A percentile compares a stretch with the other conserved stretches of the same genome.
Conservation (phyloP, 768 basidiomycete species). For the Exidia glandulosa region DNA sequence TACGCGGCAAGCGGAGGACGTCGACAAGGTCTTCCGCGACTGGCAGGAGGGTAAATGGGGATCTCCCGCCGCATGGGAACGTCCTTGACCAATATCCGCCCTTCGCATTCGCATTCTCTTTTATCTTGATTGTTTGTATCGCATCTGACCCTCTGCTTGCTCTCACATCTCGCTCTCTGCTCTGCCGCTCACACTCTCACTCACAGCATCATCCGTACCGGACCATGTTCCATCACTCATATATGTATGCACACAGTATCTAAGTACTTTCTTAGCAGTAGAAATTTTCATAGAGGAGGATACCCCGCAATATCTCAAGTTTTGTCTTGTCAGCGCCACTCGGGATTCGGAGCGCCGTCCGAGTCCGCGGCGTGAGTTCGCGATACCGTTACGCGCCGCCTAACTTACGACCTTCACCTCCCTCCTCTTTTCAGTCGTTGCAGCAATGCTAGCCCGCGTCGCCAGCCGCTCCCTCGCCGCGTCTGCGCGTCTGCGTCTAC, state of each 20-base stretch:
- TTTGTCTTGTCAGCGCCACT: too few relatives aligned
- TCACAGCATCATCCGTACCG: too few relatives aligned
- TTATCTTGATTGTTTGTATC: neutral
- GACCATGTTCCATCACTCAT: neutral
- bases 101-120: neutral
- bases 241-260: neutral
- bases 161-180: neutral
- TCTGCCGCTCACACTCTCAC: neutral
- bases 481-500: neutral
- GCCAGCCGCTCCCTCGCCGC: neutral
- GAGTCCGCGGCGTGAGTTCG: too few relatives aligned
- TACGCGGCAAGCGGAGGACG: neutral
- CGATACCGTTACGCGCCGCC: neutral
- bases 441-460: neutral
- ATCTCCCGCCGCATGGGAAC: constrained; percentile 6
- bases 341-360: too few relatives aligned
- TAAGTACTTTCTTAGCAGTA: neutral
- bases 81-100: neutral
- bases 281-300: neutral
- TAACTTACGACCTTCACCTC: neutral
- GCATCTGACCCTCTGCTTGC: neutral
- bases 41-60: constrained; percentile 7
- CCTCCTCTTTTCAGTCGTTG: neutral
- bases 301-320: neutral
- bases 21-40: constrained; percentile 4